Evolutionary conservation across 2,329 filamentous ascomycete genomes (phyloP).

Genomic region (Zymoseptoria ardabiliae): DNA sequence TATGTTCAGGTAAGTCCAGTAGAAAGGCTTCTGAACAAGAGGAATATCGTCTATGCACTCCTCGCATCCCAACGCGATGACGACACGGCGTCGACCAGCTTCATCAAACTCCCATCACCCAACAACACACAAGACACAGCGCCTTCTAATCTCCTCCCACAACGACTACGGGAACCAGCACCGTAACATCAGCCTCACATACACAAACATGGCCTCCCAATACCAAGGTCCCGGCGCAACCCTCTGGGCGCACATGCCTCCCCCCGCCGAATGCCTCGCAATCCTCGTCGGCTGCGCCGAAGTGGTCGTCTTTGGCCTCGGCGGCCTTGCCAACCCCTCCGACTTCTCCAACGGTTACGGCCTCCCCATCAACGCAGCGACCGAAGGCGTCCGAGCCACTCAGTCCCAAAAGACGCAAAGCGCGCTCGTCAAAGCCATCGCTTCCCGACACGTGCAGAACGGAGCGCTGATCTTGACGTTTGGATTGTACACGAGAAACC

Average conservation of each 20-base stretch:
- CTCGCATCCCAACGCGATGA: no score
- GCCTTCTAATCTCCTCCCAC: neutral
- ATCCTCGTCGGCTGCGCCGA: constrained; percentile 29
- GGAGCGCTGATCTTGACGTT: constrained; percentile 27
- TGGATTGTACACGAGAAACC: constrained; percentile 26
- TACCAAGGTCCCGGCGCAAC: constrained; percentile 6
- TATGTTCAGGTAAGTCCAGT: no score
- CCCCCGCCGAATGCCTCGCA: constrained; percentile 30
- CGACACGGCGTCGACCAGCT: no score
- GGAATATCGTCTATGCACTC: no score
- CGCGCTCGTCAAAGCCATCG: constrained; percentile 23
- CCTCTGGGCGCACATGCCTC: constrained; percentile 25
- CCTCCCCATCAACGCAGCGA: constrained; percentile 20
- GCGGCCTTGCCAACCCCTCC: constrained; percentile 27
- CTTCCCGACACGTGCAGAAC: constrained; percentile 27
- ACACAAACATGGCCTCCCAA: constrained; percentile 13
- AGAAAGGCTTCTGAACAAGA: no score
- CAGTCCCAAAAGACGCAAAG: constrained; percentile 21
- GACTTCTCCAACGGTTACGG: constrained; percentile 30
- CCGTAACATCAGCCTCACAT: neutral
- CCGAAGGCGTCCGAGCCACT: constrained; percentile 9
- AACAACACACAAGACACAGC: neutral
- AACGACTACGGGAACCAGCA: neutral
- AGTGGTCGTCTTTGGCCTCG: constrained; percentile 29
- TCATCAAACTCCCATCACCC: neutral